phyloP scores from a whole-genome alignment of 2,329 filamentous ascomycete genomes.

The Talaromyces sp. region DNA sequence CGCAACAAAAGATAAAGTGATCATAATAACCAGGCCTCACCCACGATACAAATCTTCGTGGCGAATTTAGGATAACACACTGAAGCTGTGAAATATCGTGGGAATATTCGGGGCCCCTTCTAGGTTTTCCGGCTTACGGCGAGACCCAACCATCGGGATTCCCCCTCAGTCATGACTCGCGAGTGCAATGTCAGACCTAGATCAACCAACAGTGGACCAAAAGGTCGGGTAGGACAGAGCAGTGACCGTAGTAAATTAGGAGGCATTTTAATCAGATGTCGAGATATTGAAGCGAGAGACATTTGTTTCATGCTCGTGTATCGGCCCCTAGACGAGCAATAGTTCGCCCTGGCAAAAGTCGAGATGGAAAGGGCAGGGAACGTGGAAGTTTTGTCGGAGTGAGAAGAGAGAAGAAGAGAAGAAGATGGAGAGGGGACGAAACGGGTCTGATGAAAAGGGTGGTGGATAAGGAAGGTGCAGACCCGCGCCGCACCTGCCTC shows the following conservation, averaged over 20 bases:
- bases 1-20: neutral
- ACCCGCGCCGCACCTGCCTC: neutral
- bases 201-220: neutral
- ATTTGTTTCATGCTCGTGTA: no score
- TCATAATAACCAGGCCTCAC: neutral
- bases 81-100: neutral
- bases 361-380: no score
- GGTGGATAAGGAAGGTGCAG: neutral
- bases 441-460: neutral
- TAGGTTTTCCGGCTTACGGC: neutral
- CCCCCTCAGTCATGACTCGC: neutral
- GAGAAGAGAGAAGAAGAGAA: no score
- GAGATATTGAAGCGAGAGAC: no score
- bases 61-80: neutral
- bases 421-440: no score
- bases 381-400: no score
- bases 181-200: neutral
- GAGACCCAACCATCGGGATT: neutral
- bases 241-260: no score
- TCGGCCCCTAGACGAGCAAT: no score
- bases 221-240: no score
- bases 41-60: neutral
- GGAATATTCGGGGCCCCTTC: neutral
- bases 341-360: no score
- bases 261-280: no score